phyloP scores from a whole-genome alignment of 2,329 filamentous ascomycete genomes.

The Colletotrichum liaoningense region DNA sequence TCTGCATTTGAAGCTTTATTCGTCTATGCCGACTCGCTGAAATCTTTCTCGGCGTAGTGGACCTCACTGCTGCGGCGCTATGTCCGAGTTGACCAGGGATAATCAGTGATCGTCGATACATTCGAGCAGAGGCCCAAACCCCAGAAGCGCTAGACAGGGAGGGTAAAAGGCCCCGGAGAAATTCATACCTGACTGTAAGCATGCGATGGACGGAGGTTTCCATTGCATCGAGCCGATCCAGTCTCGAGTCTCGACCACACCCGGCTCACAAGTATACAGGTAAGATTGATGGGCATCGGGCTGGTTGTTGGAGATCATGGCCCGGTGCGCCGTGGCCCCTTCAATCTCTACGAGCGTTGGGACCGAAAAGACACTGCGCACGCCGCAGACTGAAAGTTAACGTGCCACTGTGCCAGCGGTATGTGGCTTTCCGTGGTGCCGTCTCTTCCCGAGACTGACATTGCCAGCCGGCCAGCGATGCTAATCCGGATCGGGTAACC shows the following conservation, averaged over 20 bases:
- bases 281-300: background rate
- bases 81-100: background rate
- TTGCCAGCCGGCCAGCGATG: background rate
- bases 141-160: background rate
- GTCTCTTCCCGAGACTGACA: constrained; percentile 21
- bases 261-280: background rate
- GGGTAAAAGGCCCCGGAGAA: constrained; percentile 7
- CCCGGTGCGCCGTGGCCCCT: background rate
- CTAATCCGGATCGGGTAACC: constrained; percentile 14
- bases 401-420: constrained; percentile 13
- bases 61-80: background rate
- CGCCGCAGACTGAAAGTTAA: background rate
- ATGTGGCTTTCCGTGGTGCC: constrained; percentile 7
- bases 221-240: background rate
- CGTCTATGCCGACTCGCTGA: background rate
- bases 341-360: background rate
- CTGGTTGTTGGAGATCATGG: background rate
- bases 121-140: background rate
- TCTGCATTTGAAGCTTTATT: constrained; percentile 9
- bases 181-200: background rate
- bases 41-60: background rate
- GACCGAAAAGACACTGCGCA: background rate
- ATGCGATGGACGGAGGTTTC: background rate
- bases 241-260: background rate
- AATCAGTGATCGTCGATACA: background rate